These are phyloP conservation scores for Diversispora eburnea DNA, from an alignment of 192 early-diverging fungal genomes.

Conservation along the genomic window DNA sequence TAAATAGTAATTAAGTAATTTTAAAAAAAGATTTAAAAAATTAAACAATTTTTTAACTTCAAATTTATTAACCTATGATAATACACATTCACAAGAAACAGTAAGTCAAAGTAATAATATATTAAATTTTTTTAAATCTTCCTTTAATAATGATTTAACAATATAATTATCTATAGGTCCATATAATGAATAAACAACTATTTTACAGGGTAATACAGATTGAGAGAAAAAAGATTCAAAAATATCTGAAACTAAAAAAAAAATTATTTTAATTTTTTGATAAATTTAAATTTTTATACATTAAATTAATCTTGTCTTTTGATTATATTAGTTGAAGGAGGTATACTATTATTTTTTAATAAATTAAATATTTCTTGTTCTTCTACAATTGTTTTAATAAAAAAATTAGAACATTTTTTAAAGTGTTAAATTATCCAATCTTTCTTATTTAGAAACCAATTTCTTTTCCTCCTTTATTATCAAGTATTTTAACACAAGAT, in stretches of 20 bases:
- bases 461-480: not conserved
- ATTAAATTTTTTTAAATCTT: constrained; percentile 11
- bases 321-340: not conserved
- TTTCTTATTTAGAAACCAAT: constrained; percentile 13
- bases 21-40: constrained; percentile 8
- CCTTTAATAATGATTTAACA: constrained; percentile 1
- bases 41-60: constrained; percentile 15
- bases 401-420: constrained; percentile 16
- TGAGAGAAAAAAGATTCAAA: not conserved
- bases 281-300: not conserved
- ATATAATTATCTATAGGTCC: constrained; percentile 16
- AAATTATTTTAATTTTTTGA: not conserved
- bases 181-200: not conserved
- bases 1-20: not conserved
- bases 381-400: not conserved
- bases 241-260: not conserved
- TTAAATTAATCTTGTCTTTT: not conserved
- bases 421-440: constrained; percentile 11
- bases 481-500: not conserved
- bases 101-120: not conserved
- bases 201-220: not conserved
- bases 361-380: not conserved
- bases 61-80: constrained; percentile 3
- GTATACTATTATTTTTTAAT: not conserved
- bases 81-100: constrained; percentile 1